phyloP scores from a whole-genome alignment of 2,329 filamentous ascomycete species.

The Mycosphaerella sp. region DNA sequence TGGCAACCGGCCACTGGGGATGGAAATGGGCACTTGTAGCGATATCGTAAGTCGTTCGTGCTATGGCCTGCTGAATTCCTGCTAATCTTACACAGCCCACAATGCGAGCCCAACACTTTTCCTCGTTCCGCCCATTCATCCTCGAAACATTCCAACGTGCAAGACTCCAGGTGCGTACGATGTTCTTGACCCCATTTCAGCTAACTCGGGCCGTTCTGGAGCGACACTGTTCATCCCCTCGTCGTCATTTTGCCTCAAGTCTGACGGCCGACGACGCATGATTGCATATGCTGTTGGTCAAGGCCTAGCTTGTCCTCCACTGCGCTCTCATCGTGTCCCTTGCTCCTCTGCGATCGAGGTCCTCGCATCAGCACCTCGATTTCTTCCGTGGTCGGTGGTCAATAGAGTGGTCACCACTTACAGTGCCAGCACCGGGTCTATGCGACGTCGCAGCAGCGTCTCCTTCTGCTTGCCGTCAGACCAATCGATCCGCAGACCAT shows the following conservation, averaged over 20 bases:
- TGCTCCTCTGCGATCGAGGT: background rate
- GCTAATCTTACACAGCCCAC: slow-evolving; percentile 9
- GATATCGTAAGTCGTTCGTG: slow-evolving; percentile 24
- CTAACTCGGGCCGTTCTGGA: background rate
- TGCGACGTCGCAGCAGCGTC: slow-evolving; percentile 8
- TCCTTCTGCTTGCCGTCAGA: slow-evolving; percentile 13
- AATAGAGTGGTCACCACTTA: background rate
- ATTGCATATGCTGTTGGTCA: slow-evolving; percentile 3
- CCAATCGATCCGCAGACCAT: slow-evolving; percentile 9
- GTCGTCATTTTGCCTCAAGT: background rate
- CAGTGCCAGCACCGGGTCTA: slow-evolving; percentile 2
- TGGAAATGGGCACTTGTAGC: slow-evolving; percentile 31
- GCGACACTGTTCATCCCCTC: background rate
- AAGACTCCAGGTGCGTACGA: slow-evolving; percentile 5
- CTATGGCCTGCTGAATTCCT: background rate
- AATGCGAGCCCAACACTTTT: slow-evolving; percentile 5
- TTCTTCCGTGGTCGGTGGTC: background rate
- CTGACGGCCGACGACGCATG: background rate
- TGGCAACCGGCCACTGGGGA: slow-evolving; percentile 31
- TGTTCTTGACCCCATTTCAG: background rate
- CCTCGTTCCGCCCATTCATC: background rate
- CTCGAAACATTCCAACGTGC: background rate
- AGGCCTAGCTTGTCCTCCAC: slow-evolving; percentile 5
- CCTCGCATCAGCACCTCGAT: background rate
- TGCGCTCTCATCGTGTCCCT: slow-evolving; percentile 1